Percentiles rank a stretch among this genome's conserved stretches.
These are phyloP conservation scores for Vitis cinerea DNA, from an alignment of 164 flowering plant species.

Conservation along the genomic window DNA sequence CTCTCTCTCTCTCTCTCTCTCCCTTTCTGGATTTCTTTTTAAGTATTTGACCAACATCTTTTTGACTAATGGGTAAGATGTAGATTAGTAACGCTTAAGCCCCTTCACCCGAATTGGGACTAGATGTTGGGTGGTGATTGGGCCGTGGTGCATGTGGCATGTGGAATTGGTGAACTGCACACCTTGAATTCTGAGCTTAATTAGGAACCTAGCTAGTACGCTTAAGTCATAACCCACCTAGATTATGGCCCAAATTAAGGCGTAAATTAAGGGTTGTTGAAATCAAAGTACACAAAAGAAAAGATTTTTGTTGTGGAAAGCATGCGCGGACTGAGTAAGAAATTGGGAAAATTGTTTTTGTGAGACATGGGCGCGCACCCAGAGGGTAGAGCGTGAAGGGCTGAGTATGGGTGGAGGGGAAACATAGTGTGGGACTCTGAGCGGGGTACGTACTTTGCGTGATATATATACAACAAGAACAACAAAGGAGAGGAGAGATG, in stretches of 20 bases:
- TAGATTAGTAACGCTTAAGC: neutral
- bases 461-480: conserved; percentile 19
- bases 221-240: conserved; percentile 19
- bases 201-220: neutral
- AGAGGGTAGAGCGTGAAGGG: conserved; percentile 9
- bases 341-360: neutral
- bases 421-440: conserved; percentile 23
- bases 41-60: conserved; percentile 17
- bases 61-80: conserved; percentile 10
- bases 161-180: neutral
- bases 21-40: conserved; percentile 6
- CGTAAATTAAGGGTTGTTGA: conserved; percentile 35
- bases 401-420: conserved; percentile 21
- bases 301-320: neutral
- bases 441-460: conserved; percentile 4
- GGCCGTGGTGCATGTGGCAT: neutral
- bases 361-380: neutral
- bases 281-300: neutral
- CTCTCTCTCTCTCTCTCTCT: no score
- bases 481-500: neutral
- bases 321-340: neutral
- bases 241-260: conserved; percentile 25
- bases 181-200: conserved; percentile 10
- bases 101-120: no score
- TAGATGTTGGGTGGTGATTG: no score